phyloP scores from a whole-genome alignment of 2,329 filamentous ascomycete genomes.

The Tolypocladium tundrense region DNA sequence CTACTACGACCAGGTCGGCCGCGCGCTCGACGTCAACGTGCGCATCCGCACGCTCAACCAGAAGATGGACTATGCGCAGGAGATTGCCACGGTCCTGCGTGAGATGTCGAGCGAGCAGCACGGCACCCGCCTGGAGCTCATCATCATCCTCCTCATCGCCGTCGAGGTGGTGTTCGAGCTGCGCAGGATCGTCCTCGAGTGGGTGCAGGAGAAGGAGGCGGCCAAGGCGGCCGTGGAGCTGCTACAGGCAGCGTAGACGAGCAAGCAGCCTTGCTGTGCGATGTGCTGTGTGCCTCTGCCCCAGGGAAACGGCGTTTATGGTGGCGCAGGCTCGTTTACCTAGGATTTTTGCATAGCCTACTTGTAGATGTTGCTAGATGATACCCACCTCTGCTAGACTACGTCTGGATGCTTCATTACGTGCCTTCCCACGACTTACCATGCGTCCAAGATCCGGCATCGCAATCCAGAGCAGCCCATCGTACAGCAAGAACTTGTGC shows the following conservation, averaged over 20 bases:
- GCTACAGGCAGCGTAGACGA: not conserved
- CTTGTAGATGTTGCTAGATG: not conserved
- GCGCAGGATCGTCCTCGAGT: constrained; percentile 59
- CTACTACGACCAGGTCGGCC: constrained; percentile 90
- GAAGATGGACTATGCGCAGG: constrained; percentile 95
- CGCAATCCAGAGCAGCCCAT: too few species aligned
- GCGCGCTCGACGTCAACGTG: constrained; percentile 81
- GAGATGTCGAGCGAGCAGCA: constrained; percentile 88
- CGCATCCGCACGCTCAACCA: constrained; percentile 88
- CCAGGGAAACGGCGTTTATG: not conserved
- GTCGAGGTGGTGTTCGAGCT: constrained; percentile 89
- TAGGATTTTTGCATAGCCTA: not conserved
- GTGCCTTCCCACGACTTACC: not conserved
- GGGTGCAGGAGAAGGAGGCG: constrained; percentile 15
- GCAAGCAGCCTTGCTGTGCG: not conserved
- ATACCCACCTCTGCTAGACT: not conserved
- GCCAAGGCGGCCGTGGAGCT: not conserved
- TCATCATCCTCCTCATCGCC: constrained; percentile 87
- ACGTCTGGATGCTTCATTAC: not conserved
- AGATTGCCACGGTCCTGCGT: constrained; percentile 81
- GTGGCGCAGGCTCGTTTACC: not conserved
- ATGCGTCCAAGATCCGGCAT: not conserved
- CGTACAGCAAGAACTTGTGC: not conserved
- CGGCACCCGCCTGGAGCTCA: constrained; percentile 80
- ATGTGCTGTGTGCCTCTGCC: not conserved